These are phyloP conservation scores for Cryptomeria japonica DNA, from an alignment of 75 land plant genomes.

Conservation along the genomic window DNA sequence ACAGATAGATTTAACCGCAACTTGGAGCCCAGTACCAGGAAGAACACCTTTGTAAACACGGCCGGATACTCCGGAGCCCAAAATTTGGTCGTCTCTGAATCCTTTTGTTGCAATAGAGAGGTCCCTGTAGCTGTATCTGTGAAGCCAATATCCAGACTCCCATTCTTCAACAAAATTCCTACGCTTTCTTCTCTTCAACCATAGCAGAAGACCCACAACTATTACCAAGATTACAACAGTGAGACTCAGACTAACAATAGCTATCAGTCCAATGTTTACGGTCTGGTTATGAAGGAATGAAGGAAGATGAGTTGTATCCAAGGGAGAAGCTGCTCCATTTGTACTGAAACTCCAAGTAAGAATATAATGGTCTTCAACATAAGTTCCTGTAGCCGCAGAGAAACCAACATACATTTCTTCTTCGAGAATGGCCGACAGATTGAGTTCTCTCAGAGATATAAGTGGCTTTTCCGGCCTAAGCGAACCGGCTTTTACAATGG, in stretches of 20 bases:
- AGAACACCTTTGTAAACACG: slow-evolving; percentile 27
- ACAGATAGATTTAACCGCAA: slow-evolving; percentile 27
- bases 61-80: slow-evolving; percentile 26
- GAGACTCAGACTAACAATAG: background rate
- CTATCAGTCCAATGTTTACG: background rate
- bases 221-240: background rate
- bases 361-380: background rate
- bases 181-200: background rate
- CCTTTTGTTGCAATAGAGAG: slow-evolving; percentile 13
- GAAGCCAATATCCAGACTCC: slow-evolving; percentile 19
- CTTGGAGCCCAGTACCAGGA: background rate
- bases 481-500: background rate
- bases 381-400: background rate
- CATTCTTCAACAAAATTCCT: slow-evolving; percentile 15
- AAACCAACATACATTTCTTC: slow-evolving; percentile 1
- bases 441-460: background rate
- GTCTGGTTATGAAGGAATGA: background rate
- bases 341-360: background rate
- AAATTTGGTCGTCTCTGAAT: slow-evolving; percentile 9
- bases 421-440: background rate
- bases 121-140: slow-evolving; percentile 22
- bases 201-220: background rate
- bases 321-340: background rate
- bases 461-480: background rate
- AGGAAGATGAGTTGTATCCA: background rate